A percentile compares a stretch with the other conserved stretches of the same genome.
Evolutionary conservation across 257 asterid species (phyloP).

Genomic region (Plantago elongata): DNA sequence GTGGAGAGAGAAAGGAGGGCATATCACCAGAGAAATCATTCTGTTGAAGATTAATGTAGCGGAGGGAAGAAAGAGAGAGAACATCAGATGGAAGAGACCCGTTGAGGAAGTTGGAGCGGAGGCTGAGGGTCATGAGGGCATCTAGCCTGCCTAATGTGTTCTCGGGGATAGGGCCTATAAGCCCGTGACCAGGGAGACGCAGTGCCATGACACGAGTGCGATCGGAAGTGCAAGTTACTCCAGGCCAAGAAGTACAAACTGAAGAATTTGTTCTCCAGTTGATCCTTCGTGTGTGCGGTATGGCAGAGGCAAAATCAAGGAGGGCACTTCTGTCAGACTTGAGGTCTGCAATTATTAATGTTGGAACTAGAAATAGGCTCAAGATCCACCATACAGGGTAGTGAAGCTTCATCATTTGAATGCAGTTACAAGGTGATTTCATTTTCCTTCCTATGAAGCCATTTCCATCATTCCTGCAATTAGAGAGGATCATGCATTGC

Average conservation of each 20-base stretch:
- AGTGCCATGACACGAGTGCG: slow-evolving; percentile 45
- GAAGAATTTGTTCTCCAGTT: slow-evolving; percentile 46
- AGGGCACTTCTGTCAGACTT: slow-evolving; percentile 66
- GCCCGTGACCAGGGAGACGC: slow-evolving; percentile 65
- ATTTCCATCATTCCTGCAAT: slow-evolving; percentile 19
- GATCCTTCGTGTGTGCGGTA: slow-evolving; percentile 50
- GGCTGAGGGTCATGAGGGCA: slow-evolving; percentile 60
- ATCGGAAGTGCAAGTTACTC: slow-evolving; percentile 51
- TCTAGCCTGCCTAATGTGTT: slow-evolving; percentile 60
- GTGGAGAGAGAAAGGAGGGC: slow-evolving; percentile 44
- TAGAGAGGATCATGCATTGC: background rate
- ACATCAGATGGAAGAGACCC: slow-evolving; percentile 62
- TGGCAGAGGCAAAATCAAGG: slow-evolving; percentile 48
- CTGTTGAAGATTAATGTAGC: slow-evolving; percentile 51
- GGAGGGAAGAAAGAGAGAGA: slow-evolving; percentile 59
- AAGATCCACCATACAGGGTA: slow-evolving; percentile 12
- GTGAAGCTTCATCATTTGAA: slow-evolving; percentile 30
- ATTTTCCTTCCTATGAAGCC: background rate
- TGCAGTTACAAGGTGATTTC: background rate
- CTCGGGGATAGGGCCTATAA: slow-evolving; percentile 60
- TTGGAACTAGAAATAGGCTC: slow-evolving; percentile 22
- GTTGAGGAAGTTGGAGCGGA: slow-evolving; percentile 47
- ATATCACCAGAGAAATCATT: slow-evolving; percentile 55
- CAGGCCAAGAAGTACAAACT: slow-evolving; percentile 57
- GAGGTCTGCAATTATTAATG: slow-evolving; percentile 36